Base-by-base conservation (phyloP, 495 filamentous ascomycete species). In the Astrothelium macrocarpum region DNA sequence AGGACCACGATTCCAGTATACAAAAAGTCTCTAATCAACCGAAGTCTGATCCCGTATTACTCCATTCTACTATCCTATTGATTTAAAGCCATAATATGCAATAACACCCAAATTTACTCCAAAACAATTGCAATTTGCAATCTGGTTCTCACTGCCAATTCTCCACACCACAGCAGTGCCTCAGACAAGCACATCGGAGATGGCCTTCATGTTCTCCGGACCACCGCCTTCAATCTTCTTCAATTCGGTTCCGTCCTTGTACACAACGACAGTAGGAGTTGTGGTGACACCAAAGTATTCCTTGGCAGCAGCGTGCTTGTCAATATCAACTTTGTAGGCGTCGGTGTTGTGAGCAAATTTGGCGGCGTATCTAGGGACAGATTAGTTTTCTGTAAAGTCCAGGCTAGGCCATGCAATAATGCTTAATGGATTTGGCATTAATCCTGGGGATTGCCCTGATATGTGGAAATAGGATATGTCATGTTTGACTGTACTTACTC, bases 211-310 rank as follows among this genome's bases (percentile, higher is more conserved):
- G 23, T 56, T 62, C 29, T 60, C 65, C 23, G 34, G 56, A 20
- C 36, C 59, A 66, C 61, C 66, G 20, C 65, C 65, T 12, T 68
- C 66, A 16, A 72, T 64, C 62, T 67, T 62, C 65, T 64, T 66
- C 34, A 71, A 25, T 63, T 69, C 64, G 61, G 68, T 53, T 23
- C 71, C 71, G 53, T 71, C 64, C 49, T 68, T 69, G 63, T 60
- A 72, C 32, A 72, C 61, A 58, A 69, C 45, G 2, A 67, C 67
- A 34, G 69, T 68, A 11, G 71, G 71, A 2, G 59, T 58, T 14
- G 59, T 58, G 26, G 34, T 61, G 63, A 72, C 62, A 29, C 60
- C 62, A 64, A 71, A 65, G 66, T 61, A 62, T 2, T 69, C 71
- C 61, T 67, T 71, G 10, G 64, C 65, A 26, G 31, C 56, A 14